Base-by-base conservation (phyloP, 352 stramenopile genomes). In the Phytophthora capsici region DNA sequence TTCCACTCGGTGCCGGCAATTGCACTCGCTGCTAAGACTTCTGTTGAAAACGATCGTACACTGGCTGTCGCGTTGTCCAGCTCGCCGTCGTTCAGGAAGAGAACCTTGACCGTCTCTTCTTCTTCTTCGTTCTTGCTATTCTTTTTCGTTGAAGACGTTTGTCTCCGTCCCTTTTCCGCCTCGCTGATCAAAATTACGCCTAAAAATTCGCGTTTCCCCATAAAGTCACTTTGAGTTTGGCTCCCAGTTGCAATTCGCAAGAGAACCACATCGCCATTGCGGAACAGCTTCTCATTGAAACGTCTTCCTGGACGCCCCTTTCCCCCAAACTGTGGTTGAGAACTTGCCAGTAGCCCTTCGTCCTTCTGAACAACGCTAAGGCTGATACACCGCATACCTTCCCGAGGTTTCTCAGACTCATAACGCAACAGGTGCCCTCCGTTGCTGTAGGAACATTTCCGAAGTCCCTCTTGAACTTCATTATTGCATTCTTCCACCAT, bases 401-500 rank as follows among this genome's bases (percentile, higher is more conserved):
- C 88, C 16, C 81, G 77, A 13, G 81, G 57, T 41, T 94, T 93
- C 53, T 96, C 88, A 0, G 81, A 86, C 38, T 95, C 86, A 43
- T 94, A 94, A 9, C 84, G 85, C 23, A 95, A 51, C 19, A 90
- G 40, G 47, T 94, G 86, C 0, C 86, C 78, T 16, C 59, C 67
- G n/a, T 69, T 70, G n/a, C 73, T 41, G 20, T 66, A 77, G 28
- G 70, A 80, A 28, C 68, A 80, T 40, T 77, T 80, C 34, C 76
- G 80, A 28, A 93, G 63, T 1, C 77, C 75, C 59, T 94, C 82
- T 56, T 90, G 78, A 22, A 96, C 66, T 60, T 95, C 88, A 20
- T 90, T 93, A 64, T 85, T 87, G 30, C 80, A 89, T 66, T 96
- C 88, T 74, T 95, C 88, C 0, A 96, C 48, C 36, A 96, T 68